Conservation (phyloP, 306 rosid genomes). For the Cucumis melo region DNA sequence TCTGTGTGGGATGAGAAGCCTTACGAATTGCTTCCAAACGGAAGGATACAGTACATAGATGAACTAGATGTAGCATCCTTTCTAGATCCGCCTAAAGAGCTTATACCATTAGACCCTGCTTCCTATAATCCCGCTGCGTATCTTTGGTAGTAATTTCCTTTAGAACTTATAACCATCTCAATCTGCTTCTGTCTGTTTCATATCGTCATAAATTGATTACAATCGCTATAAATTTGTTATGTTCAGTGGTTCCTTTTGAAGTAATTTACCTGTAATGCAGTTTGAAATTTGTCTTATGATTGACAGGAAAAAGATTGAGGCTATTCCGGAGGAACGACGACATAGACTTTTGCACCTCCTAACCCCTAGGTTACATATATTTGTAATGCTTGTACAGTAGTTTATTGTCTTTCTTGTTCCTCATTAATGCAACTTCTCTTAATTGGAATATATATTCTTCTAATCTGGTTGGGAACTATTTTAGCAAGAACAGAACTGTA, state of each 20-base stretch:
- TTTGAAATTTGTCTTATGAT: neutral
- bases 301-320: constrained; percentile 79
- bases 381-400: neutral
- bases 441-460: neutral
- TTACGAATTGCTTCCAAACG: constrained; percentile 40
- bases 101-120: constrained; percentile 51
- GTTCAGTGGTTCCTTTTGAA: neutral
- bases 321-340: constrained; percentile 72
- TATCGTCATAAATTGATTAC: neutral
- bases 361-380: constrained; percentile 41
- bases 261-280: neutral
- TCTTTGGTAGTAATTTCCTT: constrained; percentile 38
- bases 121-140: constrained; percentile 80
- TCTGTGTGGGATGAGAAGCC: constrained; percentile 64
- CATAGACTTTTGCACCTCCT: constrained; percentile 48
- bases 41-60: constrained; percentile 46
- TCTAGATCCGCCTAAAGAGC: constrained; percentile 67
- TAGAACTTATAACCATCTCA: neutral
- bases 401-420: neutral
- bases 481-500: neutral
- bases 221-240: neutral
- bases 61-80: constrained; percentile 65
- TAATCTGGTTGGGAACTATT: neutral
- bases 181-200: neutral
- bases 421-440: neutral